Evolutionary conservation across 768 basidiomycete species (phyloP).

Genomic region (Amanita inopinata): DNA sequence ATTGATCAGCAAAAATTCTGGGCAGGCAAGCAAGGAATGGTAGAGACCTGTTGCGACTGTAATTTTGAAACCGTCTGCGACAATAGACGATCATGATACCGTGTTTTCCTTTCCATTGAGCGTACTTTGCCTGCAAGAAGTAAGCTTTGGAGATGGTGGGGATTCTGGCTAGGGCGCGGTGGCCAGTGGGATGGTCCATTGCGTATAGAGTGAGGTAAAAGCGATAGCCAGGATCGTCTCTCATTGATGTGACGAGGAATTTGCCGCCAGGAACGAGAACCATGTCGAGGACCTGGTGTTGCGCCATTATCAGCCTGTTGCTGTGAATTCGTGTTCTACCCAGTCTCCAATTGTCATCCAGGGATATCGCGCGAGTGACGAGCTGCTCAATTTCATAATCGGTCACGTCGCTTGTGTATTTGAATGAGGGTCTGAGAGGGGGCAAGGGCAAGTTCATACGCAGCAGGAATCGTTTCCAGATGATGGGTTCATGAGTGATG

Average conservation of each 20-base stretch:
- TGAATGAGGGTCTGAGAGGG: conserved; percentile 49
- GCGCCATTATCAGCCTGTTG: conserved; percentile 18
- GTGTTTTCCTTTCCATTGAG: conserved; percentile 29
- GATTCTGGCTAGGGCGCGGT: conserved; percentile 37
- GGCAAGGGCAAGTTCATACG: conserved; percentile 47
- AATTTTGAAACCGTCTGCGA: conserved; percentile 24
- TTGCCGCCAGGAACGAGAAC: conserved; percentile 57
- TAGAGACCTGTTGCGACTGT: conserved; percentile 10
- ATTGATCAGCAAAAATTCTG: neutral
- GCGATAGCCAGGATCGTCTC: conserved; percentile 29
- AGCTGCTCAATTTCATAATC: conserved; percentile 46
- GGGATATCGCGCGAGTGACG: conserved; percentile 47
- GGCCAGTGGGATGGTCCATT: conserved; percentile 44
- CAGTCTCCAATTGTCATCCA: conserved; percentile 51
- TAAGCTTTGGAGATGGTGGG: conserved; percentile 43
- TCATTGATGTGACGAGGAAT: conserved; percentile 53
- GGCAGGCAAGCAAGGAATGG: neutral
- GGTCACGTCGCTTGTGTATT: conserved; percentile 27
- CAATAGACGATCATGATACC: conserved; percentile 52
- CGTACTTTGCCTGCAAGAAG: conserved; percentile 51
- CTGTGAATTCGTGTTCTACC: conserved; percentile 25
- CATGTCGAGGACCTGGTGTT: conserved; percentile 40
- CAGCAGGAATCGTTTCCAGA: conserved; percentile 58
- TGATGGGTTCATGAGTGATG: conserved; percentile 55
- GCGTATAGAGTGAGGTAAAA: conserved; percentile 45